These are phyloP conservation scores for Amphicarpaea edgeworthii DNA, from an alignment of 306 rosid species.

Conservation along the genomic window DNA sequence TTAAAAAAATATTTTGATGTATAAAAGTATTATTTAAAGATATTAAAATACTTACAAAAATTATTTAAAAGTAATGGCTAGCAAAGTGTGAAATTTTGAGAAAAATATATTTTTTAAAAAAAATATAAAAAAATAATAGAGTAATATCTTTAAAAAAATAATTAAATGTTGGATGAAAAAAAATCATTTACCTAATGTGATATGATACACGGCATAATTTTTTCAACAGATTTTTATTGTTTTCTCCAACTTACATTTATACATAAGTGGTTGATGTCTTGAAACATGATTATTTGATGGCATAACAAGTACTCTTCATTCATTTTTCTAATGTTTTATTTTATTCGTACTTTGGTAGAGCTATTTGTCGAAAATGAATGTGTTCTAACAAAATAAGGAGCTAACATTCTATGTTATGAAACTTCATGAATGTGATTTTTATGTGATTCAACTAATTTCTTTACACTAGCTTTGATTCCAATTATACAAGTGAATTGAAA, in stretches of 20 bases:
- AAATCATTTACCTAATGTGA: no score
- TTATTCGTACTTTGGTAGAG: not conserved
- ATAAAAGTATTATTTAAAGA: no score
- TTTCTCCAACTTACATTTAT: not conserved
- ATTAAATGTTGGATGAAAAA: no score
- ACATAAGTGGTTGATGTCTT: not conserved
- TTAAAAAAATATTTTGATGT: no score
- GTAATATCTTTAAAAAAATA: no score
- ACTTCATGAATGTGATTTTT: conserved; percentile 14
- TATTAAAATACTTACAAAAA: no score
- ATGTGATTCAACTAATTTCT: conserved; percentile 30
- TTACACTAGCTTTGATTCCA: conserved; percentile 31
- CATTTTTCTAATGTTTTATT: not conserved
- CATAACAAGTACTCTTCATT: not conserved
- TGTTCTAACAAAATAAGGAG: conserved; percentile 4
- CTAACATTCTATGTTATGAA: conserved; percentile 1
- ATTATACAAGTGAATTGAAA: conserved; percentile 27
- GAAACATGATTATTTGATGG: not conserved
- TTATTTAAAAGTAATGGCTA: no score
- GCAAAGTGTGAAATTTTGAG: no score
- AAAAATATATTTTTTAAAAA: no score
- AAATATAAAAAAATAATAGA: no score
- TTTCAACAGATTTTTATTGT: not conserved
- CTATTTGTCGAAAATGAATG: conserved; percentile 2
- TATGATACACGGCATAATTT: no score